Base-by-base conservation (phyloP, 371 early-diverging fungal genomes). In the Lichtheimia ramosa region DNA sequence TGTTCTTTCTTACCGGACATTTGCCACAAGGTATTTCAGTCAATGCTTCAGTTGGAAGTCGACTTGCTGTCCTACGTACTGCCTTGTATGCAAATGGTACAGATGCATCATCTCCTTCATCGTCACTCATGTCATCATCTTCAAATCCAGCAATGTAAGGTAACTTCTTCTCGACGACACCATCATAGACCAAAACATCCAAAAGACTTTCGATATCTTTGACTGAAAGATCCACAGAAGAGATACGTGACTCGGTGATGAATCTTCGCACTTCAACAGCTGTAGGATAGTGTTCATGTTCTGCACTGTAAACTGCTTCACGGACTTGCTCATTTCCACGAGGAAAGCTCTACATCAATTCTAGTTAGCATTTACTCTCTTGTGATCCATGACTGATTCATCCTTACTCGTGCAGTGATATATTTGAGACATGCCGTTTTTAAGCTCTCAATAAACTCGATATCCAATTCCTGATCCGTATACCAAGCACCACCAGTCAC, bases 401-500 rank as follows among this genome's bases (percentile, higher is more conserved):
- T 34, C 0, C 74, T 68, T 73, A 90, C 90, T 67, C 85, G 85
- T 46, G 82, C 71, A 15, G 75, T 66, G 43, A 97, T 92, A 64
- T 81, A 93, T 64, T 91, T 85, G 66, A 89, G 85, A 65, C 89
- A 84, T 46, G 89, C 88, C 5, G 81, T 72, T 41, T 92, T 82
- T 21, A 99, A 67, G 59, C 83, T 86, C 42, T 96, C 90, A 56
- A 98, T 94, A 70, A 98, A 98, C 20, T 94, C 95, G 4, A 83
- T 83, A 79, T 99, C 99, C 61, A 99, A 77, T 59, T 96, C 97
- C 64, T 96, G 92, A 74, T 98, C 97, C 1, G 92, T 95, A 71
- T 92, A 99, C 96, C 97, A 99, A 20, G 94, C 90, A 16, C 99
- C 98, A 65, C 99, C 99, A 21, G 97, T 96, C 10, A 99, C 83